Percentiles rank a stretch among this genome's conserved stretches.
Conservation (phyloP, 2,329 filamentous ascomycete genomes). For the Corniculantispora saksenae region DNA sequence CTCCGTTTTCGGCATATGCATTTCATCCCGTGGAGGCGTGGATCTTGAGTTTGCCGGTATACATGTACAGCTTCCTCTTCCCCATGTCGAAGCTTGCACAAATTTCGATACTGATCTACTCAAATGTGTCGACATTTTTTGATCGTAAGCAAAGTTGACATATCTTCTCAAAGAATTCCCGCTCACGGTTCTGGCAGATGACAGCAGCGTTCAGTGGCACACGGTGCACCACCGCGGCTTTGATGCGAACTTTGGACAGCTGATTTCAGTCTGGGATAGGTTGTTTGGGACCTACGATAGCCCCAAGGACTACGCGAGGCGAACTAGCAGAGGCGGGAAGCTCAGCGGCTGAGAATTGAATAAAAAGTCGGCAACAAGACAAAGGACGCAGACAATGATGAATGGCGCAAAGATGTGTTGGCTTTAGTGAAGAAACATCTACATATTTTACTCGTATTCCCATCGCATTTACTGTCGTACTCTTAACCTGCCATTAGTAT, state of each 20-base stretch:
- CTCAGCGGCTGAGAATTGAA: background rate
- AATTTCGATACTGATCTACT: background rate
- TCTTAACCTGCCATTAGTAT: too few relatives aligned
- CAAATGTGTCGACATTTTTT: background rate
- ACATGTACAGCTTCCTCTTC: background rate
- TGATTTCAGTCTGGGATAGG: background rate
- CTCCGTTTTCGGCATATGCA: background rate
- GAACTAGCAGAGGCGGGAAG: background rate
- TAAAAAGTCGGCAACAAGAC: background rate
- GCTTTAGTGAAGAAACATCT: too few relatives aligned
- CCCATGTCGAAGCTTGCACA: background rate
- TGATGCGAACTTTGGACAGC: background rate
- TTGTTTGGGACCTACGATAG: background rate
- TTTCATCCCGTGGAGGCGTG: background rate
- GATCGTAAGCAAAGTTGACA: background rate
- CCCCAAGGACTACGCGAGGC: background rate
- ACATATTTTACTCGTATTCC: too few relatives aligned
- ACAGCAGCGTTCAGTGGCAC: background rate
- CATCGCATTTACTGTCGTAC: too few relatives aligned
- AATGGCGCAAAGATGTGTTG: too few relatives aligned
- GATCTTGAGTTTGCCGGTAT: background rate
- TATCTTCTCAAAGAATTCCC: background rate
- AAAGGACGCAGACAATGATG: too few relatives aligned
- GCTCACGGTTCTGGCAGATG: background rate
- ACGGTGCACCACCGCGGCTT: background rate